Evolutionary conservation across 2,329 filamentous ascomycete genomes (phyloP).

Genomic region (Spiromastix sp.): DNA sequence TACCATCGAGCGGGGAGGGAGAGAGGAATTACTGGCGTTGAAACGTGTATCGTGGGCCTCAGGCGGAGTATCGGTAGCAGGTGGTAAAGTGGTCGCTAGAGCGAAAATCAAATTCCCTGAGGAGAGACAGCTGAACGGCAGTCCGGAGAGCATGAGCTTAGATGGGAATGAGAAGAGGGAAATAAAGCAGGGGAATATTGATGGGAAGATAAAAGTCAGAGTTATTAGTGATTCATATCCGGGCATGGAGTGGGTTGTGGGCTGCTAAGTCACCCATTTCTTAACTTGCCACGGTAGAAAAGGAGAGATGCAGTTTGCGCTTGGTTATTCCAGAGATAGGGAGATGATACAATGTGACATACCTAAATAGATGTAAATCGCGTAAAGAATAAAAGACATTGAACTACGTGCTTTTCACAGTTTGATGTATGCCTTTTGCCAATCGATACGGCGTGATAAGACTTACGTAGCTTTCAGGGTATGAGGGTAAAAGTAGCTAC

Average conservation of each 20-base stretch:
- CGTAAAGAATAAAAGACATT: neutral
- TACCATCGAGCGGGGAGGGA: conserved; percentile 31
- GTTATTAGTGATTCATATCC: conserved; percentile 84
- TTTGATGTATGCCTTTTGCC: too few species aligned
- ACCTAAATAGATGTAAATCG: neutral
- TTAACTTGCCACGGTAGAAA: too few species aligned
- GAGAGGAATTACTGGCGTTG: conserved; percentile 71
- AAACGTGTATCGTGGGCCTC: conserved; percentile 72
- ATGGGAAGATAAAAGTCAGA: conserved; percentile 44
- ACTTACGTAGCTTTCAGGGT: too few species aligned
- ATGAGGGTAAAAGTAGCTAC: too few species aligned
- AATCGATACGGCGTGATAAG: too few species aligned
- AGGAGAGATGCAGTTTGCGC: too few species aligned
- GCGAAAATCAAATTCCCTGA: conserved; percentile 11
- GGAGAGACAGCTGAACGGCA: neutral
- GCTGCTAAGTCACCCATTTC: conserved; percentile 12
- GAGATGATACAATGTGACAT: neutral
- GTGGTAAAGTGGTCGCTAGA: conserved; percentile 12
- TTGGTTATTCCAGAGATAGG: neutral
- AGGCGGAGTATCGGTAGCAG: conserved; percentile 14
- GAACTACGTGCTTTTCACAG: neutral
- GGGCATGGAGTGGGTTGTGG: conserved; percentile 55
- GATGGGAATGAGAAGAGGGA: conserved; percentile 11
- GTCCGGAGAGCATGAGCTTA: conserved; percentile 14
- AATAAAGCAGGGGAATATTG: conserved; percentile 19